Evolutionary conservation across 2,329 filamentous ascomycete genomes (phyloP).

Genomic region (Penicillium glabrum): DNA sequence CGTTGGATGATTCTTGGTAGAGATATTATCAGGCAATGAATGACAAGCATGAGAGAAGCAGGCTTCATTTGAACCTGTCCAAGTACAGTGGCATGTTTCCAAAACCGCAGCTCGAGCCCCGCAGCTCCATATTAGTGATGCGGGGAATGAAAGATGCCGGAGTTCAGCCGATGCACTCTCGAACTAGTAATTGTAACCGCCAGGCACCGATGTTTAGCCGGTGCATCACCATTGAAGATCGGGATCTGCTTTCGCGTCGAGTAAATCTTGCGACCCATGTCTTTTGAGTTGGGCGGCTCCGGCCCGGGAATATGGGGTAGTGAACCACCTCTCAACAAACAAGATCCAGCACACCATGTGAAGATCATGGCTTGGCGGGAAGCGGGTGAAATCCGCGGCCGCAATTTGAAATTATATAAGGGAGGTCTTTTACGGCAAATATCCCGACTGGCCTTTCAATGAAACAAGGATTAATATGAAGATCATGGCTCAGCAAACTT

Average conservation of each 20-base stretch:
- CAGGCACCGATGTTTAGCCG: neutral
- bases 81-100: neutral
- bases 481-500: too few species aligned
- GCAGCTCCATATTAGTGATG: neutral
- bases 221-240: neutral
- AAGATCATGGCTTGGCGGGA: too few species aligned
- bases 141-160: slow-evolving; percentile 3
- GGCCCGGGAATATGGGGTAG: neutral
- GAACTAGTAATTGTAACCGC: slow-evolving; percentile 8
- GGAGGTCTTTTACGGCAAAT: too few species aligned
- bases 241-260: neutral
- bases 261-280: neutral
- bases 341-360: too few species aligned
- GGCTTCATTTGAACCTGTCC: neutral
- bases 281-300: neutral
- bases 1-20: neutral
- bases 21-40: neutral
- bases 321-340: too few species aligned
- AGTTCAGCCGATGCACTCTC: slow-evolving; percentile 5
- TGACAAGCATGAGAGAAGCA: neutral
- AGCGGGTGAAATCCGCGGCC: too few species aligned
- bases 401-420: too few species aligned
- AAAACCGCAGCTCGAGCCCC: slow-evolving; percentile 13
- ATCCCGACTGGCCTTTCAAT: too few species aligned
- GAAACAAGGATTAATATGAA: too few species aligned